These are phyloP conservation scores for Withania somnifera DNA, from an alignment of 305 asterid genomes.

Conservation along the genomic window DNA sequence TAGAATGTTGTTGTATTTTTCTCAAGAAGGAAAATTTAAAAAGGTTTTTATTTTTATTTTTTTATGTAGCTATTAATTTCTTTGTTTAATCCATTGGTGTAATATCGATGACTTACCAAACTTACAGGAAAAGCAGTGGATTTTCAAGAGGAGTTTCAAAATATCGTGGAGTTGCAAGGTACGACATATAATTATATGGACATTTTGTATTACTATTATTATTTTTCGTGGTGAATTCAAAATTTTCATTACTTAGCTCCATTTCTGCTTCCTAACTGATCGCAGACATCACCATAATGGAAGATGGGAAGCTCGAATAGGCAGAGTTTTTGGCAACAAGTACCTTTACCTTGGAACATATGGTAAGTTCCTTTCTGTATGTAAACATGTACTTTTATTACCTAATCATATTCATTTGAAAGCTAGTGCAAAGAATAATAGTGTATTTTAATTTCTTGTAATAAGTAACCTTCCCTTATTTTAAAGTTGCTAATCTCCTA, in stretches of 20 bases:
- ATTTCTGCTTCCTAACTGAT: background rate
- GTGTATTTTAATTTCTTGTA: no score
- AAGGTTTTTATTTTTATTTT: no score
- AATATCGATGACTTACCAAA: background rate
- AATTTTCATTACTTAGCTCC: no score
- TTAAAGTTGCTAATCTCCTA: no score
- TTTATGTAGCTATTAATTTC: background rate
- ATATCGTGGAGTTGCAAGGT: conserved; percentile 91
- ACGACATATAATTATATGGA: background rate
- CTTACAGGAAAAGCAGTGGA: conserved; percentile 63
- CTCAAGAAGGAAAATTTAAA: no score
- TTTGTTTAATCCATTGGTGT: background rate
- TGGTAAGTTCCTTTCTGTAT: conserved; percentile 23
- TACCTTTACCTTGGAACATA: conserved; percentile 83
- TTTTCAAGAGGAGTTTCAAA: conserved; percentile 85
- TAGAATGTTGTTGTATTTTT: no score
- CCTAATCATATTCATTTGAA: background rate
- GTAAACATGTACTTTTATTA: background rate
- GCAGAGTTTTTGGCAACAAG: conserved; percentile 77
- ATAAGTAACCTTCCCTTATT: no score
- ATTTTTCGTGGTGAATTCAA: no score
- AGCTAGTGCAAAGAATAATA: background rate
- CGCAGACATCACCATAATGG: conserved; percentile 84
- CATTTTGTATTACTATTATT: background rate
- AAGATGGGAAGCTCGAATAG: conserved; percentile 94